Percentiles rank a stretch among this genome's conserved stretches.
These are phyloP conservation scores for Rhamnella rubrinervis DNA, from an alignment of 331 rosid genomes.

Conservation along the genomic window DNA sequence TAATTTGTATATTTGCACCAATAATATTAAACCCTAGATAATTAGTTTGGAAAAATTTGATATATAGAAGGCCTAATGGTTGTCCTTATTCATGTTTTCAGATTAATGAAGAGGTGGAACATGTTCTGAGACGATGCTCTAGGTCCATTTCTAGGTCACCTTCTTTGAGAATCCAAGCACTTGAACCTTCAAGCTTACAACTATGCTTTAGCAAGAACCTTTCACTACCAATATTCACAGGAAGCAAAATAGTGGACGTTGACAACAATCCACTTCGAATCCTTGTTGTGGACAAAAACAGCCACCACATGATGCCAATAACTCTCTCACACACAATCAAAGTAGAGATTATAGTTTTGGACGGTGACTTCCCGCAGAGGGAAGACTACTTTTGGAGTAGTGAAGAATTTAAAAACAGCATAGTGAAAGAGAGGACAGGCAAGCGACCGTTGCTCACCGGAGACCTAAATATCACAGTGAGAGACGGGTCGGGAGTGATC, in stretches of 20 bases:
- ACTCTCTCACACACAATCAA: slow-evolving; percentile 39
- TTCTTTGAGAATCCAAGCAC: slow-evolving; percentile 61
- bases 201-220: slow-evolving; percentile 45
- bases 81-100: background rate
- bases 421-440: slow-evolving; percentile 72
- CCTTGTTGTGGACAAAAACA: slow-evolving; percentile 42
- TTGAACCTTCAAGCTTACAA: slow-evolving; percentile 46
- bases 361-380: slow-evolving; percentile 61
- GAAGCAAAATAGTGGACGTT: slow-evolving; percentile 48
- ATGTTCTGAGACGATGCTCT: slow-evolving; percentile 37
- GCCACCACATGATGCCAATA: slow-evolving; percentile 26
- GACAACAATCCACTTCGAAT: slow-evolving; percentile 49
- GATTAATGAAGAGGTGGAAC: slow-evolving; percentile 80
- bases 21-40: background rate
- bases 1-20: too few relatives aligned
- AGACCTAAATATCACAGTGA: slow-evolving; percentile 47
- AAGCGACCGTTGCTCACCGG: slow-evolving; percentile 80
- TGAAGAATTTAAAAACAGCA: slow-evolving; percentile 49
- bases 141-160: slow-evolving; percentile 43
- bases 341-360: slow-evolving; percentile 70
- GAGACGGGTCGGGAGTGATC: slow-evolving; percentile 49
- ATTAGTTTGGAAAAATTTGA: background rate
- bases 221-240: slow-evolving; percentile 50
- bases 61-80: too few relatives aligned
- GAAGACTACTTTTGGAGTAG: slow-evolving; percentile 45